Base-by-base conservation (phyloP, 495 filamentous ascomycete species). In the Aspergillus kassunensis region DNA sequence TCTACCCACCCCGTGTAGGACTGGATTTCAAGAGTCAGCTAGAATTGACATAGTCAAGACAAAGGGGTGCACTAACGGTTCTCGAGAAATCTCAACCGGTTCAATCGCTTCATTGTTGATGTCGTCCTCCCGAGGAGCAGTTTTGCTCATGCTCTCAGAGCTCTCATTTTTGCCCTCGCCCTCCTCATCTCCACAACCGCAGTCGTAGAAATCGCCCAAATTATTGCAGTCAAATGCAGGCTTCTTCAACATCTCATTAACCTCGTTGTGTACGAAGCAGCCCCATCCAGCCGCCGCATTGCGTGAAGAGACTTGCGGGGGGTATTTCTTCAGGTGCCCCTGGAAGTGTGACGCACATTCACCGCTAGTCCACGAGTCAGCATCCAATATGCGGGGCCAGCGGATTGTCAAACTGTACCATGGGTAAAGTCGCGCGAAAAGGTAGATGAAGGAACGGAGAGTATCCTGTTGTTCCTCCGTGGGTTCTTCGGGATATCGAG, bases 281-380 rank as follows among this genome's bases (percentile, higher is more conserved):
- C 86, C 92, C 93, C 93, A 97, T 5, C 84, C 89, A 0, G 89
- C 87, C 1, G 93, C 93, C 0, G 84, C 80, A 55, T 86, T 88
- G 48, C 93, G 82, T 7, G 85, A 88, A 19, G 85, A 84, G 27
- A 91, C 89, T 61, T 98, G 93, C 3, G 93, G 93, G n/a, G 93
- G 93, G 60, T 83, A 97, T 51, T 89, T 83, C 29, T 73, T 73
- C 8, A 98, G 70, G 52, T 97, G 78, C 53, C 84, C 76, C 53
- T 88, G 89, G 73, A 97, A 97, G 68, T 97, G 92, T 27, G 80
- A 71, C 0, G 91, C 92, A 71, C 92, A 97, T 73, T 97, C 91
- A 69, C 92, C 91, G 63, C 91, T 95, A 37, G 35, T 18, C 40
- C 36, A 11, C 23, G 7, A 6, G 51, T 57, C 37, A 57, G 33